These are phyloP conservation scores for Phialophora macrospora DNA, from an alignment of 2,329 filamentous ascomycete genomes.

Conservation along the genomic window DNA sequence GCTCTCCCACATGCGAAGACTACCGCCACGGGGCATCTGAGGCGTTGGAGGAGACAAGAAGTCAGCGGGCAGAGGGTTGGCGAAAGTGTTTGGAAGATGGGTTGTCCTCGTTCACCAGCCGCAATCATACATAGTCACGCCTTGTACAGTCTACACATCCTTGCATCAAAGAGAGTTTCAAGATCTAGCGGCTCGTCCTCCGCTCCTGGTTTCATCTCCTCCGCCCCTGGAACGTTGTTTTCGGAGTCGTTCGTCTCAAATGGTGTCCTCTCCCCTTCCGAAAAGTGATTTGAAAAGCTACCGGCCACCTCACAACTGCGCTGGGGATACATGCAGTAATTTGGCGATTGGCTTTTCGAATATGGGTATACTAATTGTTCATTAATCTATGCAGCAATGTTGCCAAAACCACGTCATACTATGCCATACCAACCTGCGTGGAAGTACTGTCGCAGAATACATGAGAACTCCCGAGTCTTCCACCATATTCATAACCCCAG, in stretches of 20 bases:
- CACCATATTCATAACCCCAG: no score
- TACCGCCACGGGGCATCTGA: not conserved
- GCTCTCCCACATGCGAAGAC: not conserved
- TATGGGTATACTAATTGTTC: not conserved
- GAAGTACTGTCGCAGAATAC: no score
- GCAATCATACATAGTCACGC: slow-evolving; percentile 10
- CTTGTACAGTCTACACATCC: slow-evolving; percentile 17
- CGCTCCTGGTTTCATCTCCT: not conserved
- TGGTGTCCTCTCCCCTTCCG: not conserved
- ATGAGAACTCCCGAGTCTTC: no score
- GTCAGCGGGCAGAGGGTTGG: not conserved
- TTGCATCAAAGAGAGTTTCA: not conserved
- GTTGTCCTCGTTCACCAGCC: not conserved
- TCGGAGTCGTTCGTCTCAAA: not conserved
- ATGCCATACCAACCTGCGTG: no score
- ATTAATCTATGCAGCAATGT: not conserved
- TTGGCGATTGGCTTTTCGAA: no score
- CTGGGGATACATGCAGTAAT: no score
- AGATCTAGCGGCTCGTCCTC: not conserved
- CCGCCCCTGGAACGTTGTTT: not conserved
- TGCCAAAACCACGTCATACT: no score
- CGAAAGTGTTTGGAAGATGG: not conserved
- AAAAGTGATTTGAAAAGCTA: not conserved
- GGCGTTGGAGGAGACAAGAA: not conserved
- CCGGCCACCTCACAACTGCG: not conserved